Evolutionary conservation across 768 basidiomycete species (phyloP), one percentile per base, ranked within the genome.

Genomic region (Boletus patriciae): DNA sequence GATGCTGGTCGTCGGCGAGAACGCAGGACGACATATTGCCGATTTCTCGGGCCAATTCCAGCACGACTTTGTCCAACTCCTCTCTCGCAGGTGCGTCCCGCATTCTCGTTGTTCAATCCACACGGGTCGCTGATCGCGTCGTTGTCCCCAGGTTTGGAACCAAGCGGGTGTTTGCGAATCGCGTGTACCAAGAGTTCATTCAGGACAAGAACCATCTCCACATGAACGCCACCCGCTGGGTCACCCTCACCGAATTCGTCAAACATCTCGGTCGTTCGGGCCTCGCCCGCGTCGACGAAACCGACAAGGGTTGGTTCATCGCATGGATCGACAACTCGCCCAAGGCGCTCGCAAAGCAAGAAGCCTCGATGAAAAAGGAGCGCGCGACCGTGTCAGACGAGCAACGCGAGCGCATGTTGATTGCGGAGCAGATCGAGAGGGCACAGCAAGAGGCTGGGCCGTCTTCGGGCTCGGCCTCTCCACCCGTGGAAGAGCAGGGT

Each of bases 221-320:
- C 77, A 99, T 99, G 97, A 99, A 99, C 74, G 76, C 95, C 7
- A 98, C 97, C 15, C 87, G 92, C 47, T 99, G 96, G 94, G 92
- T 98, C 29, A 97, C 97, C 13, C 81, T 98, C 66, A 92, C 92
- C n/a, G 96, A 96, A 71, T 99, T 98, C 62, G 79, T 83, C 62
- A 94, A 96, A 73, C 84, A 94, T 64, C 80, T 99, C 31, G 95
- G 96, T 3, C 80, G 92, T 37, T 76, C 79, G 2, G 95, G 97
- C 34, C 78, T 97, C 53, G 92, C 88, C 6, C 84, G 91, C 61
- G 97, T 97, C 27, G 97, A 98, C 68, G 96, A 98, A 76, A 98
- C 94, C 44, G 97, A 98, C 76, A 97, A 99, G 76, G 97, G 97
- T 1, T 94, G 92, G 87, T 99, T 95, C 72, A 81, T 99, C 59